A percentile compares a stretch with the other conserved stretches of the same genome.
These are phyloP conservation scores for Prunus salicina DNA, from an alignment of 306 rosid genomes.

Conservation along the genomic window DNA sequence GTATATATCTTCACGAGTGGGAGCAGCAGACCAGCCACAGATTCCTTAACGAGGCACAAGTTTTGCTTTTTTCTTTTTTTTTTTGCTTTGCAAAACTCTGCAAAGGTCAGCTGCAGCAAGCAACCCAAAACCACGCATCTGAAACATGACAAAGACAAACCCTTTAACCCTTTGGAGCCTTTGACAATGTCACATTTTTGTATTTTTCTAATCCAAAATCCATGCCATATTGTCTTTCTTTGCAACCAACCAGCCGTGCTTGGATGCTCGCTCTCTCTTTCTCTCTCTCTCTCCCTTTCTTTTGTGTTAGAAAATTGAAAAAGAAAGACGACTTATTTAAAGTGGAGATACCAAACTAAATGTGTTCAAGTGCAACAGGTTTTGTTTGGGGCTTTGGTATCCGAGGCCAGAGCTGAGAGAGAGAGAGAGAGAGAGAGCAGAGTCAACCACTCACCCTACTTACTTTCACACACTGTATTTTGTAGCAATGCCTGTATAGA, in stretches of 20 bases:
- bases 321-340: conserved; percentile 38
- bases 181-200: conserved; percentile 39
- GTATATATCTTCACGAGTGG: conserved; percentile 4
- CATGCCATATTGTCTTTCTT: conserved; percentile 25
- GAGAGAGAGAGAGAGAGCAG: background rate
- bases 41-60: conserved; percentile 83
- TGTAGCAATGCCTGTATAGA: background rate
- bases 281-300: conserved; percentile 59
- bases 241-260: conserved; percentile 16
- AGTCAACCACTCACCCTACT: conserved; percentile 52
- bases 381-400: conserved; percentile 51
- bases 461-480: background rate
- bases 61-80: conserved; percentile 17
- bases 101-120: conserved; percentile 38
- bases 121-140: conserved; percentile 19
- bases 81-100: conserved; percentile 1
- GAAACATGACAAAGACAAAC: conserved; percentile 14
- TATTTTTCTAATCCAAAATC: background rate
- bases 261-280: conserved; percentile 47
- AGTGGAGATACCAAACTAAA: conserved; percentile 21
- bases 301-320: conserved; percentile 38
- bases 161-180: background rate
- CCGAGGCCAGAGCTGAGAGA: conserved; percentile 43
- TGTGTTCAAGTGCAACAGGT: conserved; percentile 16
- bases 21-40: conserved; percentile 38